Evolutionary conservation across 192 early-diverging fungal genomes (phyloP).

Genomic region (Glomus cerebriforme): DNA sequence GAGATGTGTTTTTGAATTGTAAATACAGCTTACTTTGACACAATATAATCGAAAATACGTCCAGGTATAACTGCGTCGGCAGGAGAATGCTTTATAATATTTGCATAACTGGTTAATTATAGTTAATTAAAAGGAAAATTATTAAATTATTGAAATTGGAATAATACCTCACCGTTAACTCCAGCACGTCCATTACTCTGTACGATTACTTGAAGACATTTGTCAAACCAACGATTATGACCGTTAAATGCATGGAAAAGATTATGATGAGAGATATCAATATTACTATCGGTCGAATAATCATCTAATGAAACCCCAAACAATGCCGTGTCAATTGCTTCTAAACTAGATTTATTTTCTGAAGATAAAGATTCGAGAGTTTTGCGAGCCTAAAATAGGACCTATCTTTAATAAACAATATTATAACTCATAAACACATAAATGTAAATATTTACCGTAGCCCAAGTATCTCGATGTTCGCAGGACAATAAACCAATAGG

Average conservation of each 20-base stretch:
- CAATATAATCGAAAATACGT: slow-evolving; percentile 72
- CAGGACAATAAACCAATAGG: slow-evolving; percentile 82
- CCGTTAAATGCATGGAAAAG: slow-evolving; percentile 79
- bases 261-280: slow-evolving; percentile 69
- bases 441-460: slow-evolving; percentile 46
- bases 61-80: slow-evolving; percentile 89
- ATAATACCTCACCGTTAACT: slow-evolving; percentile 85
- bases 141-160: neutral
- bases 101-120: neutral
- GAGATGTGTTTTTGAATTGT: neutral
- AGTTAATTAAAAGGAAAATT: neutral
- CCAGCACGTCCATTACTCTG: slow-evolving; percentile 83
- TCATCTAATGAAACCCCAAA: slow-evolving; percentile 91
- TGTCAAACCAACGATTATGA: slow-evolving; percentile 96
- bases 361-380: slow-evolving; percentile 37
- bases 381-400: slow-evolving; percentile 37
- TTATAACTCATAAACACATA: neutral
- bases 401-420: neutral
- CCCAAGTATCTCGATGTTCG: slow-evolving; percentile 88
- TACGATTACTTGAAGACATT: slow-evolving; percentile 87
- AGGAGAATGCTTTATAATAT: slow-evolving; percentile 73
- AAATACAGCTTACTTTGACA: slow-evolving; percentile 56
- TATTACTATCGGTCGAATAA: slow-evolving; percentile 55
- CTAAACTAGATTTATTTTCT: slow-evolving; percentile 52
- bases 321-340: slow-evolving; percentile 73